phyloP scores from a whole-genome alignment of 1,284 basidiomycete genomes.

The Stygiomarasmius scandens region DNA sequence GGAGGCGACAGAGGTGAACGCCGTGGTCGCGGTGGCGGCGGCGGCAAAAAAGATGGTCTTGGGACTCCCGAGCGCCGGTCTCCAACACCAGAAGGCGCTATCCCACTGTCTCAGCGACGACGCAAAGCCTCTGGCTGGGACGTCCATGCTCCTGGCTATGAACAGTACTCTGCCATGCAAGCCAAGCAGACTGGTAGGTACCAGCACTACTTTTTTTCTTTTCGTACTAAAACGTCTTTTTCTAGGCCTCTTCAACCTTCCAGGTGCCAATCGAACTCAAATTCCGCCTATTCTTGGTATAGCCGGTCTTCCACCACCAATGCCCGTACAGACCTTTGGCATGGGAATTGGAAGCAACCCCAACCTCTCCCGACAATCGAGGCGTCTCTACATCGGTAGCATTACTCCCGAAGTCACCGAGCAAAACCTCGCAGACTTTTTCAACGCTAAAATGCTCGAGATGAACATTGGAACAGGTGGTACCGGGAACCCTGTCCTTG shows the following conservation, averaged over 20 bases:
- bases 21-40: conserved; percentile 47
- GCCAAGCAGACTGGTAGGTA: conserved; percentile 92
- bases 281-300: conserved; percentile 80
- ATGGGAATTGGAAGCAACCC: conserved; percentile 85
- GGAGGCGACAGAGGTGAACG: conserved; percentile 43
- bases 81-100: conserved; percentile 87
- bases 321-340: conserved; percentile 80
- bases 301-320: conserved; percentile 77
- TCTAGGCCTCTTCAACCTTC: conserved; percentile 87
- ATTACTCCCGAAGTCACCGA: conserved; percentile 93
- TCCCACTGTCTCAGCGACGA: conserved; percentile 84
- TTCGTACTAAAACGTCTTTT: conserved; percentile 10
- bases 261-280: conserved; percentile 88
- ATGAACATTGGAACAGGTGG: conserved; percentile 82
- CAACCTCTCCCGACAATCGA: conserved; percentile 88
- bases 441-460: conserved; percentile 95
- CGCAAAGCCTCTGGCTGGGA: conserved; percentile 95
- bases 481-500: conserved; percentile 88
- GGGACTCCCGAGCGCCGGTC: conserved; percentile 76
- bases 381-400: conserved; percentile 94
- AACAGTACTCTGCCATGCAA: conserved; percentile 91
- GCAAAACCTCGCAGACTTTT: conserved; percentile 87
- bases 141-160: conserved; percentile 92
- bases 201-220: not conserved
- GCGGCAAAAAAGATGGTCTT: conserved; percentile 43